These are phyloP conservation scores for Tulasnella calospora DNA, from an alignment of 768 basidiomycete genomes.

Conservation along the genomic window DNA sequence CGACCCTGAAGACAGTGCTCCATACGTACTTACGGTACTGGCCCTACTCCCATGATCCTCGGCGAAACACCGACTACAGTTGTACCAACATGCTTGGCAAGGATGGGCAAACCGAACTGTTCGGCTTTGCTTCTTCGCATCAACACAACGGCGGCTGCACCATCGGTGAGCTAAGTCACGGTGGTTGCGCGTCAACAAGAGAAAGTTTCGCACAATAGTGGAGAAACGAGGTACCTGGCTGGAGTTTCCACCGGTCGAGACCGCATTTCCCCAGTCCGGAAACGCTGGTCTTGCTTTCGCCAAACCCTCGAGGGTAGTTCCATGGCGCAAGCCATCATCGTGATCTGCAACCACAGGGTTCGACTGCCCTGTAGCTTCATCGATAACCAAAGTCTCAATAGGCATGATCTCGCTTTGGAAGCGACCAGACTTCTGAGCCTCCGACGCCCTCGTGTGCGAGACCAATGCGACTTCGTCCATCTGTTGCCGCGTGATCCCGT, in stretches of 20 bases:
- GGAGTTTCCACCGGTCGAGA: constrained; percentile 79
- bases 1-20: neutral
- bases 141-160: constrained; percentile 78
- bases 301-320: constrained; percentile 74
- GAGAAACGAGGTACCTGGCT: constrained; percentile 48
- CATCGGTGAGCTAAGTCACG: constrained; percentile 62
- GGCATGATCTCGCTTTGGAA: constrained; percentile 90
- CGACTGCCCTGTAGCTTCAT: constrained; percentile 30
- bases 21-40: constrained; percentile 46
- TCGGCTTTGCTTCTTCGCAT: constrained; percentile 75
- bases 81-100: constrained; percentile 78
- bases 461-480: constrained; percentile 89
- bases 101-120: constrained; percentile 66
- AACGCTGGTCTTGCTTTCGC: constrained; percentile 81
- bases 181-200: constrained; percentile 31
- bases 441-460: constrained; percentile 57
- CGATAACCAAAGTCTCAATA: constrained; percentile 42
- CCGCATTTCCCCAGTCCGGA: constrained; percentile 63
- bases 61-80: constrained; percentile 67
- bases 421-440: constrained; percentile 59
- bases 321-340: constrained; percentile 85
- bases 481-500: constrained; percentile 60
- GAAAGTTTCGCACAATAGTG: neutral
- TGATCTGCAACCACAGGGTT: constrained; percentile 48
- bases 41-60: constrained; percentile 71